Evolutionary conservation across 352 stramenopile genomes (phyloP).

Genomic region (Hyaloperonospora brassicae): DNA sequence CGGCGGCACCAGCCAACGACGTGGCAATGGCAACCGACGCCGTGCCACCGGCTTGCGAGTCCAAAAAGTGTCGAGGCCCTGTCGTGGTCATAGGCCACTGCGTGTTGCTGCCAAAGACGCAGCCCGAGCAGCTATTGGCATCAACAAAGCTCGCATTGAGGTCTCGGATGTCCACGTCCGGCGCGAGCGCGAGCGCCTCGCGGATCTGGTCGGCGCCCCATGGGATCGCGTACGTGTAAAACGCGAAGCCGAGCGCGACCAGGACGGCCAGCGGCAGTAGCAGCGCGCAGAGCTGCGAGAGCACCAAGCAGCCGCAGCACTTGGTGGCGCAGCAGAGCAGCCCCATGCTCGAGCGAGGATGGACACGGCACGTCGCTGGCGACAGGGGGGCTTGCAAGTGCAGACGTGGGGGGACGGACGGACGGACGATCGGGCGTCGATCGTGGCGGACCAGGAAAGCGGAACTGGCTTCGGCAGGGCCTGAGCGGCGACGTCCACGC

Average conservation of each 20-base stretch:
- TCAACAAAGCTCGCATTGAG: slow-evolving; percentile 43
- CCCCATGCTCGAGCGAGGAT: slow-evolving; percentile 25
- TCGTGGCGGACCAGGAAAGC: background rate
- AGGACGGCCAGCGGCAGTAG: slow-evolving; percentile 49
- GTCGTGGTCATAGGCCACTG: slow-evolving; percentile 75
- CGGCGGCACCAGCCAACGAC: slow-evolving; percentile 46
- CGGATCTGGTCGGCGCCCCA: slow-evolving; percentile 75
- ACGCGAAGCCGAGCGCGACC: slow-evolving; percentile 43
- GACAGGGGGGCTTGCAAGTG: too few species aligned
- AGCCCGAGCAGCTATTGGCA: slow-evolving; percentile 75
- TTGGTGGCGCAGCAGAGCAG: slow-evolving; percentile 48
- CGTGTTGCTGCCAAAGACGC: slow-evolving; percentile 73
- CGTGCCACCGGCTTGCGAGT: slow-evolving; percentile 54
- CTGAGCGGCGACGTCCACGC: background rate
- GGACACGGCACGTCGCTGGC: background rate
- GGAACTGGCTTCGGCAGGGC: background rate
- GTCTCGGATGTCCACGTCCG: slow-evolving; percentile 40
- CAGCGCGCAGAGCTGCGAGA: slow-evolving; percentile 61
- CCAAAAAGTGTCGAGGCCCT: slow-evolving; percentile 59
- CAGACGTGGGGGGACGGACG: too few species aligned
- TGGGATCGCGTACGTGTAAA: slow-evolving; percentile 63
- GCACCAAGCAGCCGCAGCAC: slow-evolving; percentile 68
- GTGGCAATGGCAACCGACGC: slow-evolving; percentile 60
- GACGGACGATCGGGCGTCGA: too few species aligned
- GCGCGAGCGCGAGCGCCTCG: slow-evolving; percentile 35